A percentile compares a stretch with the other conserved stretches of the same genome.
Conservation (phyloP, 176 grass and related monocot genomes). For the Zoysia pacifica region DNA sequence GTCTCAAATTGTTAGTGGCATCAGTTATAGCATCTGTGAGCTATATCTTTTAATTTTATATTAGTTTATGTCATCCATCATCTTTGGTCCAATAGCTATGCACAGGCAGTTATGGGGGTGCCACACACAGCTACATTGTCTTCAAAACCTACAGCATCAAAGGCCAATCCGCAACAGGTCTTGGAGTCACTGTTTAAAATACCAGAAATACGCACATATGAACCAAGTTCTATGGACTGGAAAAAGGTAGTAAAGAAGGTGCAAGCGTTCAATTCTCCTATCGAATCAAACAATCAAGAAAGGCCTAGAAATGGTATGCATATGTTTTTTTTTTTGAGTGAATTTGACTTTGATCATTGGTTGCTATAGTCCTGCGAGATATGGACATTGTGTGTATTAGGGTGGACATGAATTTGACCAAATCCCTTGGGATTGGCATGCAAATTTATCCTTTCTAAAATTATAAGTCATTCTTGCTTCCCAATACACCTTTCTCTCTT, state of each 20-base stretch:
- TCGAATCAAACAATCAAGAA: conserved; percentile 40
- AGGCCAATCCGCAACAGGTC: conserved; percentile 61
- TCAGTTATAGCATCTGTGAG: not conserved
- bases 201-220: conserved; percentile 40
- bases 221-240: conserved; percentile 79
- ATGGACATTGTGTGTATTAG: too few relatives aligned
- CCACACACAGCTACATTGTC: conserved; percentile 8
- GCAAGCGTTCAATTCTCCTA: conserved; percentile 51
- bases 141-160: conserved; percentile 40
- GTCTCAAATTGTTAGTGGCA: not conserved
- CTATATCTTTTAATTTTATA: conserved; percentile 2
- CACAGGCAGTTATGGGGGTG: conserved; percentile 27
- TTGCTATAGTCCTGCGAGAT: not conserved
- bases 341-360: not conserved
- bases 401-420: not conserved
- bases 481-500: too few relatives aligned
- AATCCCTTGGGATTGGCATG: not conserved
- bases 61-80: not conserved
- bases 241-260: conserved; percentile 75
- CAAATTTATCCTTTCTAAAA: not conserved
- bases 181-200: conserved; percentile 74
- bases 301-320: conserved; percentile 48
- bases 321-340: not conserved
- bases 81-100: conserved; percentile 45
- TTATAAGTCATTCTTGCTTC: too few relatives aligned